Evolutionary conservation across 345 rosid genomes (phyloP).

Genomic region (Reutealis trisperma): DNA sequence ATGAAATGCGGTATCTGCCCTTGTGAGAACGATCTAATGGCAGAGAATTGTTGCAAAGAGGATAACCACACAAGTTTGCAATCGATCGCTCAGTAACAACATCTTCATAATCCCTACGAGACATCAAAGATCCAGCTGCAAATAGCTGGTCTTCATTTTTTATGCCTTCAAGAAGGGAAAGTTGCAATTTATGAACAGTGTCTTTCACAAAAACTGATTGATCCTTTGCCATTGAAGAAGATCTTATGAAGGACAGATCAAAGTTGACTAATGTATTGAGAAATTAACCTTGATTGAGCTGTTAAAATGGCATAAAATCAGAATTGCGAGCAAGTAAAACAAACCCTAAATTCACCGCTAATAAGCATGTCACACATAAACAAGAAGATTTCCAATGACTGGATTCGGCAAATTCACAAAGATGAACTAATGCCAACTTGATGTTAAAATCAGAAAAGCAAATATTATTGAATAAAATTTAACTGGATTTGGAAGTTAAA

Average conservation of each 20-base stretch:
- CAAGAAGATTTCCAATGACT: too few species aligned
- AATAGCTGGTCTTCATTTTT: slow-evolving; percentile 54
- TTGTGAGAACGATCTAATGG: slow-evolving; percentile 53
- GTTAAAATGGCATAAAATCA: neutral
- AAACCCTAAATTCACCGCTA: too few species aligned
- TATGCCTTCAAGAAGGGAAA: slow-evolving; percentile 60
- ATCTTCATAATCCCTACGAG: slow-evolving; percentile 67
- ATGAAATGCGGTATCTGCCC: slow-evolving; percentile 64
- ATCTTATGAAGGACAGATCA: neutral
- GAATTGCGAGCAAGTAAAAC: neutral
- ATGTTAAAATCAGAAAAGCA: too few species aligned
- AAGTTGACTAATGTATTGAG: neutral
- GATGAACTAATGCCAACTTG: too few species aligned
- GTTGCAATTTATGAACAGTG: slow-evolving; percentile 64
- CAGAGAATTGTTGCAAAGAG: slow-evolving; percentile 48
- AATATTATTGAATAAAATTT: too few species aligned
- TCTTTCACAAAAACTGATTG: slow-evolving; percentile 43
- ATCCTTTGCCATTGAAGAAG: slow-evolving; percentile 35
- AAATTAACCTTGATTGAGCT: neutral
- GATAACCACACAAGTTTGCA: slow-evolving; percentile 68
- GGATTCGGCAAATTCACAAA: neutral
- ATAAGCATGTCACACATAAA: too few species aligned
- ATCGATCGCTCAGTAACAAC: slow-evolving; percentile 71
- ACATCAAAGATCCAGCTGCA: slow-evolving; percentile 61
- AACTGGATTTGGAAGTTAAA: too few species aligned